phyloP scores from a whole-genome alignment of 306 rosid genomes.

The Quercus gilva region DNA sequence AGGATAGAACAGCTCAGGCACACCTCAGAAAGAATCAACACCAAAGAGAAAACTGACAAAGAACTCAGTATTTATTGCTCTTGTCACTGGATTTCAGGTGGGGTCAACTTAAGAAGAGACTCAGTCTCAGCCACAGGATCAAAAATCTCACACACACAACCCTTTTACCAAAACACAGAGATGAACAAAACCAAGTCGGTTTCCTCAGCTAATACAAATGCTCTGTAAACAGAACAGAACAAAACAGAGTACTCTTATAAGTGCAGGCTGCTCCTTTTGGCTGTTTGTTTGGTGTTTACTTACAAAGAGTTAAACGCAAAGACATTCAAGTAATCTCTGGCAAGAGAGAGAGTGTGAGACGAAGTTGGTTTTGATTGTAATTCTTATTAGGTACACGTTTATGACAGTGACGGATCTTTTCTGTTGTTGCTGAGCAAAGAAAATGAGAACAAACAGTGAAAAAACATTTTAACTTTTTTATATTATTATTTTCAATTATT shows the following conservation, averaged over 20 bases:
- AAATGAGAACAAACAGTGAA: background rate
- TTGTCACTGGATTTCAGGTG: slow-evolving; percentile 27
- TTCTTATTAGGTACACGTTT: background rate
- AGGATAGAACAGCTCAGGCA: slow-evolving; percentile 13
- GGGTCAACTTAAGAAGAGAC: slow-evolving; percentile 22
- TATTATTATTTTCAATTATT: background rate
- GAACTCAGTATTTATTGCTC: slow-evolving; percentile 20
- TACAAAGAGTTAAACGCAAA: background rate
- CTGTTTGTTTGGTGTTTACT: background rate
- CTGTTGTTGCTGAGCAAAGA: background rate
- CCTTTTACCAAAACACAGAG: slow-evolving; percentile 11
- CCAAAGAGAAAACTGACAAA: slow-evolving; percentile 24
- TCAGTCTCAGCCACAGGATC: slow-evolving; percentile 19
- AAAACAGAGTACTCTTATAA: background rate
- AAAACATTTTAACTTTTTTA: background rate
- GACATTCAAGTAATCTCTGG: background rate
- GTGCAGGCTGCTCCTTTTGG: slow-evolving; percentile 1
- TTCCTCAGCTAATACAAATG: slow-evolving; percentile 1
- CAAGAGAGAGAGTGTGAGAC: background rate
- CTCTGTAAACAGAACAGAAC: slow-evolving; percentile 16
- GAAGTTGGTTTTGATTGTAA: background rate
- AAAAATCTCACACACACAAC: slow-evolving; percentile 3
- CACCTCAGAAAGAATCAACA: slow-evolving; percentile 5
- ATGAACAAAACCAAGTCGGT: slow-evolving; percentile 14
- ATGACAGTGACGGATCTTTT: background rate